A percentile compares a stretch with the other conserved stretches of the same genome.
These are phyloP conservation scores for Leishmania tropica DNA, from an alignment of 208 protist genomes.

Conservation along the genomic window DNA sequence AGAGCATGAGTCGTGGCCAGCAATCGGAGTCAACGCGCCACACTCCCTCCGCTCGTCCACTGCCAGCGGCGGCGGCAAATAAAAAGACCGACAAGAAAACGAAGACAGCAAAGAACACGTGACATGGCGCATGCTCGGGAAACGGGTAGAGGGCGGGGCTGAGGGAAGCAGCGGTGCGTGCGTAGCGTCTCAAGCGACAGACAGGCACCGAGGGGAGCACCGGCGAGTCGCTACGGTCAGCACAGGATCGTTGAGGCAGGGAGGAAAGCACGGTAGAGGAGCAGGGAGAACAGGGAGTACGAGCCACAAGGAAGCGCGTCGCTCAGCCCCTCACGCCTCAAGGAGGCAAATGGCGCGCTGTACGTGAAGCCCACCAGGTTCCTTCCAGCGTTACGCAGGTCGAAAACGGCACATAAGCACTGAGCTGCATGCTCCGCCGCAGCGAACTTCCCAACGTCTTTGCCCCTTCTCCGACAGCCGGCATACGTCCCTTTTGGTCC, in stretches of 20 bases:
- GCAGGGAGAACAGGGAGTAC: neutral
- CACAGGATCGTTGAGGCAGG: neutral
- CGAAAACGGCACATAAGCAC: neutral
- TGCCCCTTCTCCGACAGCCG: neutral
- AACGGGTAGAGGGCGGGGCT: neutral
- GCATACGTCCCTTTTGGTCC: neutral
- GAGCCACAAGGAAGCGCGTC: neutral
- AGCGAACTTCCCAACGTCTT: neutral
- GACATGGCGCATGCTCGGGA: neutral
- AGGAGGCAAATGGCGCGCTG: neutral
- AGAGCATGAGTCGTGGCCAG: neutral
- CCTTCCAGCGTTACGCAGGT: neutral
- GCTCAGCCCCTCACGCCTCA: neutral
- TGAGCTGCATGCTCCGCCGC: neutral
- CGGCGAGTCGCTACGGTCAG: neutral
- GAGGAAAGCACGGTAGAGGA: neutral
- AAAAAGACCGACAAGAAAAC: neutral
- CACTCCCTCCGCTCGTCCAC: neutral
- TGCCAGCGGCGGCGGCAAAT: neutral
- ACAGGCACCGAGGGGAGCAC: neutral
- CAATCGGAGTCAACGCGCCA: neutral
- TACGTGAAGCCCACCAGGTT: neutral
- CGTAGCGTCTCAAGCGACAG: neutral
- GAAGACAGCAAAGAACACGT: neutral
- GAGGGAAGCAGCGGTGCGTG: neutral